Base-by-base conservation (phyloP, 352 stramenopile species). In the Pythium brassicae region DNA sequence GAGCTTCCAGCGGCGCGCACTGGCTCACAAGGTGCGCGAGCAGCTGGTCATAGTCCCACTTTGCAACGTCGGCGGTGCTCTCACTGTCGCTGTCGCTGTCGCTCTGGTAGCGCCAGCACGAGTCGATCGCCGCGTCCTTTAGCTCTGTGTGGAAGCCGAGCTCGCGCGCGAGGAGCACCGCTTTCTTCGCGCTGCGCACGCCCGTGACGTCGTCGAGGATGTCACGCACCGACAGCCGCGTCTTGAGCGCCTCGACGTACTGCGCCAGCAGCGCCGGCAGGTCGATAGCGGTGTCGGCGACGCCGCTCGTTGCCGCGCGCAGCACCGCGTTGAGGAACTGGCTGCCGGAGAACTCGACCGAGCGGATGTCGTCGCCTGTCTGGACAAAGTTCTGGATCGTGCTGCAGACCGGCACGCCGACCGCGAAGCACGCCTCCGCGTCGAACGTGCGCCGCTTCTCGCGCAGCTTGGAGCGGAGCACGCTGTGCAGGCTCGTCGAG, bases 171-270 rank as follows among this genome's bases (percentile, higher is more conserved):
- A 99, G 74, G 50, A 98, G 77, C 59, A 98, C 87, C 1, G 96
- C 76, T 59, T 92, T 96, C 62, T 95, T 89, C 45, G 90, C 88
- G 32, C 79, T 88, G 53, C 92, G 92, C 34, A 92, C 69, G 43
- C 94, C 93, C 59, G 73, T 93, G 47, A 98, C 68, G 80, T 98
- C 92, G 49, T 98, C 92, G n/a, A 97, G 80, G 19, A 98, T 79
- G 32, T 92, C 79, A 22, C 69, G 68, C 49, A 88, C 72, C 25
- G 59, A 78, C 50, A 92, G 61, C 25, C 68, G 63, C 51, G 70
- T 57, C 54, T 72, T 72, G 69, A 81, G 76, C 35, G 68, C 48
- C 2, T 48, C 72, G 20, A 95, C 72, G 32, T 96, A 71, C 25
- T 82, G 62, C 62, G 84, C 66, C 52, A 94, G 76, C 61, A 98